These are phyloP conservation scores for Fusarium sp. DNA, from an alignment of 2,329 filamentous ascomycete species.

Conservation along the genomic window DNA sequence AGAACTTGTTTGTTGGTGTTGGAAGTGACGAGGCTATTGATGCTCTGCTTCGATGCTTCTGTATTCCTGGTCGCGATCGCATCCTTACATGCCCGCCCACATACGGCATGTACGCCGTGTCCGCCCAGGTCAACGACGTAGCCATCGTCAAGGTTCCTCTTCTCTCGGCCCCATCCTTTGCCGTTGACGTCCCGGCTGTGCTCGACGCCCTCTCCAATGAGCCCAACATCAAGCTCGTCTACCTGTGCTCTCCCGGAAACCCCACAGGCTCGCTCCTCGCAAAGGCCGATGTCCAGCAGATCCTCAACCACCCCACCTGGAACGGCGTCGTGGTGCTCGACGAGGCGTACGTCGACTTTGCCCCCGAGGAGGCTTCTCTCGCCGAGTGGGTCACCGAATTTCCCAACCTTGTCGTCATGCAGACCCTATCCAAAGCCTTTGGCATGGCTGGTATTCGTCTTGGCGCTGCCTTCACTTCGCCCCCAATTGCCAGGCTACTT, in stretches of 20 bases:
- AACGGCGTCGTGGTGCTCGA: conserved; percentile 95
- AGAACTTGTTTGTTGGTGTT: conserved; percentile 93
- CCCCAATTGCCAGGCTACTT: conserved; percentile 80
- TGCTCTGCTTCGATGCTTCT: conserved; percentile 92
- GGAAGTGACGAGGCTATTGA: conserved; percentile 98
- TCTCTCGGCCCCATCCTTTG: conserved; percentile 77
- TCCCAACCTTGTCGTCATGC: conserved; percentile 97
- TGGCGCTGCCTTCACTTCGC: conserved; percentile 84
- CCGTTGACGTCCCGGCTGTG: conserved; percentile 78
- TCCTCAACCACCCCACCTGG: conserved; percentile 91
- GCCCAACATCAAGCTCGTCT: conserved; percentile 83
- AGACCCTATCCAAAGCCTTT: conserved; percentile 98
- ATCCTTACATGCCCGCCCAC: conserved; percentile 96
- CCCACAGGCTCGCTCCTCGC: conserved; percentile 84
- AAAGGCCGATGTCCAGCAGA: conserved; percentile 77
- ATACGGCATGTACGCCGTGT: conserved; percentile 98
- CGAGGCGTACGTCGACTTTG: conserved; percentile 97
- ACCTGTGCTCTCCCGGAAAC: conserved; percentile 95
- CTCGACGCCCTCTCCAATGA: conserved; percentile 69
- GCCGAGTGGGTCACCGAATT: conserved; percentile 93
- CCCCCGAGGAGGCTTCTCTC: conserved; percentile 79
- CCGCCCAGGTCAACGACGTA: conserved; percentile 93
- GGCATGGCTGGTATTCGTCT: conserved; percentile 93
- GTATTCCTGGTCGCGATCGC: conserved; percentile 85
- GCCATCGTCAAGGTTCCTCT: conserved; percentile 88